Evolutionary conservation across 139 green algal species (phyloP).

Genomic region (Zygnema cylindricum): DNA sequence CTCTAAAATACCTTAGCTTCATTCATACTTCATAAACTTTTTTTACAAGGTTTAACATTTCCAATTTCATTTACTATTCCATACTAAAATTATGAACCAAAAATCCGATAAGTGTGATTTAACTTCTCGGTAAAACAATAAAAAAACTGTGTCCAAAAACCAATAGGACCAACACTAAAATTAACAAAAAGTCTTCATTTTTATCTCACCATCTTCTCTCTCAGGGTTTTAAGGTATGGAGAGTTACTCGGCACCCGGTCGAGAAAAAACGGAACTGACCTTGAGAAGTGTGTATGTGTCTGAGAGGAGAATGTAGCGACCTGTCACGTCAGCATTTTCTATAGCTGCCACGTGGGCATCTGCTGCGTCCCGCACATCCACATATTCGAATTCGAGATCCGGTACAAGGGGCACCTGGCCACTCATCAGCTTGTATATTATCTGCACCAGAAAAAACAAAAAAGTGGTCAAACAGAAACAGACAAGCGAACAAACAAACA

Average conservation of each 20-base stretch:
- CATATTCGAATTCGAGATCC: slow-evolving; percentile 19
- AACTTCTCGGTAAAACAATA: not conserved
- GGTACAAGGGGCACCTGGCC: slow-evolving; percentile 20
- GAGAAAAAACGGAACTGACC: not conserved
- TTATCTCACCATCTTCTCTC: not conserved
- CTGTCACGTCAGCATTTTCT: slow-evolving; percentile 9
- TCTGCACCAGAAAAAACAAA: not conserved
- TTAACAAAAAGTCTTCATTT: not conserved
- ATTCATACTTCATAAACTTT: too few relatives aligned
- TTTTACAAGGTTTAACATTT: too few relatives aligned
- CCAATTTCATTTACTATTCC: too few relatives aligned
- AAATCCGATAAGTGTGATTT: not conserved
- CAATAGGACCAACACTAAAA: not conserved
- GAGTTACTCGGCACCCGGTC: not conserved
- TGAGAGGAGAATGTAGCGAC: slow-evolving; percentile 26
- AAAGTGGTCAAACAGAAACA: not conserved
- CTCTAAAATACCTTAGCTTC: too few relatives aligned
- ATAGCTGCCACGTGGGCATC: slow-evolving; percentile 29
- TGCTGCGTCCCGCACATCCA: slow-evolving; percentile 24
- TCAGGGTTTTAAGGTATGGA: not conserved
- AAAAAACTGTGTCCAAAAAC: not conserved
- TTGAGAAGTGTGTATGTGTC: not conserved
- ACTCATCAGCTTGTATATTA: slow-evolving; percentile 29
- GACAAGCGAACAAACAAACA: not conserved
- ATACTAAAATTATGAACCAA: too few relatives aligned